Evolutionary conservation across 2,329 filamentous ascomycete species (phyloP).

Genomic region (Apiospora hydei): DNA sequence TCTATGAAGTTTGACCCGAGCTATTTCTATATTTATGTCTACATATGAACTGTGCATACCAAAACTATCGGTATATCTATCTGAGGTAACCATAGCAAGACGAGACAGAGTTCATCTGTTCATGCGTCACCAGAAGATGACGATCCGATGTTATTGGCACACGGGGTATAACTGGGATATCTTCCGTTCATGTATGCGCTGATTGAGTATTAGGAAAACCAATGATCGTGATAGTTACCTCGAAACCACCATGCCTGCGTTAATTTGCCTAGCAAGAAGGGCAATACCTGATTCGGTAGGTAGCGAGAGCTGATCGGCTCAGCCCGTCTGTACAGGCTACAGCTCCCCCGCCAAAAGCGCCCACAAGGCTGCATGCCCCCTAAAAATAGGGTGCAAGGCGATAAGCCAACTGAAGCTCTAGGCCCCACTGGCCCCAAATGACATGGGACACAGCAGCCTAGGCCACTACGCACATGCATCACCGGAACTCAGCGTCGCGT

Average conservation of each 20-base stretch:
- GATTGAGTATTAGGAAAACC: too few relatives aligned
- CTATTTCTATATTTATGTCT: not conserved
- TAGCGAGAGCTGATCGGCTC: not conserved
- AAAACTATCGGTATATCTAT: not conserved
- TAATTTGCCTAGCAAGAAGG: not conserved
- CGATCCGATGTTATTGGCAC: not conserved
- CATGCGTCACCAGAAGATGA: not conserved
- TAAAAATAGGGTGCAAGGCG: constrained; percentile 11
- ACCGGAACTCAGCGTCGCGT: not conserved
- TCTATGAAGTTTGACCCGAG: not conserved
- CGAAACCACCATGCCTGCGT: not conserved
- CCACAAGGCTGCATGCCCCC: constrained; percentile 20
- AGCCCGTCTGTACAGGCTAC: not conserved
- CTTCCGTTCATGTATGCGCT: too few relatives aligned
- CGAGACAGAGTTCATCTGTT: not conserved
- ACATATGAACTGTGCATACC: not conserved
- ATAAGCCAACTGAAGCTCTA: not conserved
- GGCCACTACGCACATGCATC: constrained; percentile 2
- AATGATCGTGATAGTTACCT: too few relatives aligned
- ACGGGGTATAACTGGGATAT: not conserved
- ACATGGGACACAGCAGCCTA: not conserved
- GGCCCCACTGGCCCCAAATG: not conserved
- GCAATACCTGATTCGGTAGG: not conserved
- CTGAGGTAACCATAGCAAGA: not conserved
- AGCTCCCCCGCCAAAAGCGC: not conserved